Base-by-base conservation (phyloP, 83 land plant genomes). In the Isoetes engelmannii region DNA sequence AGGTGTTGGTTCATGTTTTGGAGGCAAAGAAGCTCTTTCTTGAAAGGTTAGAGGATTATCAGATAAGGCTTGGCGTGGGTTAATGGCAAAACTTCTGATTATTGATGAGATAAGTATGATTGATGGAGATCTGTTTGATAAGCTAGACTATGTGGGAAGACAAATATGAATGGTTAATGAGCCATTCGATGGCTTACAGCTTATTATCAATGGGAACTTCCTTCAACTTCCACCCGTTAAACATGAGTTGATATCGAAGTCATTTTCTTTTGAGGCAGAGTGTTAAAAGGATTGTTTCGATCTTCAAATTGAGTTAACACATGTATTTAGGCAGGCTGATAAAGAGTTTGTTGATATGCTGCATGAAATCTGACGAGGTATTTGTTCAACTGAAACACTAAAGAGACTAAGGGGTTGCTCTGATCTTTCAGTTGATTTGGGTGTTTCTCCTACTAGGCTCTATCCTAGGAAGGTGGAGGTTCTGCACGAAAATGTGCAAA, bases 31-130 rank as follows among this genome's bases (percentile, higher is more conserved):
- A 37, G n/a, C 53, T 3, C 43, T 67, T 6, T 4, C 4, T 18
- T 2, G 3, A 15, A 49, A 15, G 63, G 69, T 67, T 6, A n/a
- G 15, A 47, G n/a, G 20, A 1, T 13, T 3, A 44, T 13, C 12
- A 47, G 69, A 67, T 48, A 6, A 7, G 62, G 15, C 10, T 15
- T 6, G n/a, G 21, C 62, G 69, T 1, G 4, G 69, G 69, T 13
- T 6, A 21, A 15, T 12, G 49, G 69, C 69, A 10, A 9, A 67
- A 20, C 63, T 41, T 6, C 4, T 67, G 62, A 41, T 67, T 7
- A 67, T 67, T 49, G 69, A 67, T 47, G 69, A 67, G 63, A 67
- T 67, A 44, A 67, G 69, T 4, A 67, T 67, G 69, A 67, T 67
- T 9, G 69, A 67, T 47, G 69, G 54, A 9, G 69, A 67, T 15